phyloP scores from a whole-genome alignment of 371 early-diverging fungal genomes.

The Syncephalastrum sp. region DNA sequence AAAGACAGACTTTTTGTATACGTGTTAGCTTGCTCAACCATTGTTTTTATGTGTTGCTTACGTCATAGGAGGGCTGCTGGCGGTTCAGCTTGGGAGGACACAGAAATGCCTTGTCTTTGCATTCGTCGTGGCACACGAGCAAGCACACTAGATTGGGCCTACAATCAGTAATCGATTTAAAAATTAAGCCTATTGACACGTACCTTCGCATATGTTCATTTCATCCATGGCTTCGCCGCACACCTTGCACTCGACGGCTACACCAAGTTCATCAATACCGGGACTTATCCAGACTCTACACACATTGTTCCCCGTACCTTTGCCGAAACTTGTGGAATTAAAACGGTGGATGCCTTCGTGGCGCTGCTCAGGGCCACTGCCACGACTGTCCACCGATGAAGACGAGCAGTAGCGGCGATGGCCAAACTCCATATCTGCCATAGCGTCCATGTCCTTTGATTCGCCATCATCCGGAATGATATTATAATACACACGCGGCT shows the following conservation, averaged over 20 bases:
- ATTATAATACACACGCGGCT: constrained; percentile 16
- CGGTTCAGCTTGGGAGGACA: constrained; percentile 33
- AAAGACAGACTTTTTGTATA: constrained; percentile 19
- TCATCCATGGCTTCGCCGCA: constrained; percentile 31
- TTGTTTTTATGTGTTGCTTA: constrained; percentile 10
- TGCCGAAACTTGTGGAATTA: constrained; percentile 6
- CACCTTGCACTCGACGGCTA: constrained; percentile 42
- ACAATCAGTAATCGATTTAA: neutral
- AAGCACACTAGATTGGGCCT: constrained; percentile 29
- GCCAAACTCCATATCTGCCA: no score
- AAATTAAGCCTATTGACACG: neutral
- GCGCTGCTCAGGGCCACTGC: neutral
- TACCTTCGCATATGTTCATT: constrained; percentile 40
- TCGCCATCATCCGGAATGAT: constrained; percentile 14
- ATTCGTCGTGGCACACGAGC: constrained; percentile 38
- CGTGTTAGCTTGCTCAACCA: neutral
- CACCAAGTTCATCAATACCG: neutral
- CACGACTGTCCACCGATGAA: neutral
- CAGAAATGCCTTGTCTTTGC: constrained; percentile 23
- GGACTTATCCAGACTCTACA: neutral
- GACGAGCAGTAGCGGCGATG: no score
- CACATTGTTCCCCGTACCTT: constrained; percentile 16
- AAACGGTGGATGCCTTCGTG: constrained; percentile 7
- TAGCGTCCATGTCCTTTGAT: no score
- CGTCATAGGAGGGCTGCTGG: constrained; percentile 35